Percentiles rank a stretch among this genome's conserved stretches.
phyloP scores from a whole-genome alignment of 1,139 yeast genomes.

The Pichia sorboxylosa region DNA sequence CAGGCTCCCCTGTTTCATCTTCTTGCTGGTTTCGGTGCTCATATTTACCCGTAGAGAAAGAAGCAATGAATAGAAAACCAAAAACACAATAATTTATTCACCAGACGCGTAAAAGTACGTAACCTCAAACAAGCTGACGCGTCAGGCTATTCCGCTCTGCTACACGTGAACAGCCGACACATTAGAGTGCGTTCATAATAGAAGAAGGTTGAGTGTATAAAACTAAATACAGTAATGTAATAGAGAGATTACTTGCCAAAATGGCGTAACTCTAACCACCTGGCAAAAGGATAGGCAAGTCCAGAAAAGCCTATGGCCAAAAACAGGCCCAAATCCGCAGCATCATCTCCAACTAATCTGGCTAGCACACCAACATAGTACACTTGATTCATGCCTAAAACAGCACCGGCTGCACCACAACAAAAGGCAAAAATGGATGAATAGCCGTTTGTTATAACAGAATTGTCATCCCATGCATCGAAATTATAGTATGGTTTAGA shows the following conservation, averaged over 20 bases:
- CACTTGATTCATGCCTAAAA: conserved; percentile 75
- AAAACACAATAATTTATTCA: too few relatives aligned
- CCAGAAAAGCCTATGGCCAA: conserved; percentile 65
- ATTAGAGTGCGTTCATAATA: too few relatives aligned
- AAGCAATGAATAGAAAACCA: too few relatives aligned
- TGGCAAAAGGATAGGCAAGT: conserved; percentile 46
- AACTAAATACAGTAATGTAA: too few relatives aligned
- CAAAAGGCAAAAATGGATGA: conserved; percentile 73
- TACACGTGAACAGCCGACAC: too few relatives aligned
- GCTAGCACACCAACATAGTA: conserved; percentile 75
- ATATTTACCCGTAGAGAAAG: too few relatives aligned
- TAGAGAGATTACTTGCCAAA: conserved; percentile 30
- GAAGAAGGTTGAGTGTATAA: too few relatives aligned
- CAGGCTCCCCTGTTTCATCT: conserved; percentile 43
- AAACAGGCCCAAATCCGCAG: conserved; percentile 87
- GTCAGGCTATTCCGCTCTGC: too few relatives aligned
- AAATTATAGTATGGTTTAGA: conserved; percentile 40
- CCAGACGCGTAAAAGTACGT: too few relatives aligned
- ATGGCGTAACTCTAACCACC: conserved; percentile 51
- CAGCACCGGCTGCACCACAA: conserved; percentile 80
- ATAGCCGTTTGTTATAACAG: conserved; percentile 55
- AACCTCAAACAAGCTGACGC: too few relatives aligned
- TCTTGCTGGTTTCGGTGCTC: conserved; percentile 6
- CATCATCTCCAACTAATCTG: conserved; percentile 45
- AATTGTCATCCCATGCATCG: conserved; percentile 45